These are phyloP conservation scores for Debaryomycetaceae sp. DNA, from an alignment of 1,139 yeast genomes.

Conservation along the genomic window DNA sequence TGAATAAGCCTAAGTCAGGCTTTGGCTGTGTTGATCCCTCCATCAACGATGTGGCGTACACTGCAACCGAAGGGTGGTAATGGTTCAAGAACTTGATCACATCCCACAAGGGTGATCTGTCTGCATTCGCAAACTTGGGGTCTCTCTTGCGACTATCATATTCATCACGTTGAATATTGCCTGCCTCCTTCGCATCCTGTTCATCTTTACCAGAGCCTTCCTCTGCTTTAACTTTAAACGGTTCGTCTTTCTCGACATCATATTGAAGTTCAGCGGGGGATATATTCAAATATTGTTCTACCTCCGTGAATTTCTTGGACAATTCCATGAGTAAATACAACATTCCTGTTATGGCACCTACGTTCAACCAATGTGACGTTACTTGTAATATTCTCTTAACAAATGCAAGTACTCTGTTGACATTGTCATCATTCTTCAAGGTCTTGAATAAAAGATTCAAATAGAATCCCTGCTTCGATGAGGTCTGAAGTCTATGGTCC, in stretches of 20 bases:
- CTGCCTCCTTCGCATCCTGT: slow-evolving; percentile 13
- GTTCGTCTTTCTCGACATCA: slow-evolving; percentile 24
- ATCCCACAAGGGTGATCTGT: slow-evolving; percentile 84
- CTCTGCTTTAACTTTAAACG: slow-evolving; percentile 18
- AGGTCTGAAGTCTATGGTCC: slow-evolving; percentile 75
- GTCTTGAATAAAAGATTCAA: slow-evolving; percentile 83
- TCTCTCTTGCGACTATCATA: slow-evolving; percentile 91
- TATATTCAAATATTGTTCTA: slow-evolving; percentile 29
- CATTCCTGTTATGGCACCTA: slow-evolving; percentile 92
- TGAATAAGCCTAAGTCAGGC: slow-evolving; percentile 88
- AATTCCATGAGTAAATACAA: slow-evolving; percentile 71
- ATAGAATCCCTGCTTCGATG: slow-evolving; percentile 89
- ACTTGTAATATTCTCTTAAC: slow-evolving; percentile 87
- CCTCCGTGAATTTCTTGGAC: slow-evolving; percentile 39
- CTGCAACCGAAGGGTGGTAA: slow-evolving; percentile 87
- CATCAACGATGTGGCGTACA: slow-evolving; percentile 69
- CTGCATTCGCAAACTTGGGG: slow-evolving; percentile 84
- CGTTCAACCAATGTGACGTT: slow-evolving; percentile 79
- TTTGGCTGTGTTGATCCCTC: slow-evolving; percentile 44
- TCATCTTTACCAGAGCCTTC: slow-evolving; percentile 8
- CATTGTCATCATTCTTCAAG: slow-evolving; percentile 64
- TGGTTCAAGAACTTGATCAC: slow-evolving; percentile 67
- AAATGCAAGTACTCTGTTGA: slow-evolving; percentile 76
- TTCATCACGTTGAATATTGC: slow-evolving; percentile 12
- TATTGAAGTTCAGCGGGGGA: slow-evolving; percentile 34